These are phyloP conservation scores for Plasmopara muralis DNA, from an alignment of 352 stramenopile species.

Conservation along the genomic window DNA sequence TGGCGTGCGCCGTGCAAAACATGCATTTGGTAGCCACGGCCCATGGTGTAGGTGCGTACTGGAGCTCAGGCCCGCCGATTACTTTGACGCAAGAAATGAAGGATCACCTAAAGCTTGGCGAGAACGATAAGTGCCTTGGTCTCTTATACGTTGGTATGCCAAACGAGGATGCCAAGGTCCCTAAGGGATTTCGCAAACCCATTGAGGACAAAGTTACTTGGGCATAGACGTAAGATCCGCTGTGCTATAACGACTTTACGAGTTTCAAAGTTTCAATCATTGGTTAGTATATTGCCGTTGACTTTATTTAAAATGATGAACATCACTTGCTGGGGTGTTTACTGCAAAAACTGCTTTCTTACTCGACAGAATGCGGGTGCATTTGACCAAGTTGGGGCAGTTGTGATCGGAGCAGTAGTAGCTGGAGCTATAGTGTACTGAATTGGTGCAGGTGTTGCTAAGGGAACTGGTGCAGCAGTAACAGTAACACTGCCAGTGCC, in stretches of 20 bases:
- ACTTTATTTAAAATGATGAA: no score
- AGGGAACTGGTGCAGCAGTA: constrained; percentile 1
- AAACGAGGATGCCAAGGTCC: constrained; percentile 37
- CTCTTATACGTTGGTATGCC: constrained; percentile 80
- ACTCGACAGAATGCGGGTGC: constrained; percentile 5
- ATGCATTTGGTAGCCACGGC: constrained; percentile 70
- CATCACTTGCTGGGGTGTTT: neutral
- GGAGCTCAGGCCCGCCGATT: constrained; percentile 62
- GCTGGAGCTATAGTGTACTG: neutral
- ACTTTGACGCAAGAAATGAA: constrained; percentile 79
- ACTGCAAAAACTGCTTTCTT: constrained; percentile 5
- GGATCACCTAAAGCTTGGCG: constrained; percentile 52
- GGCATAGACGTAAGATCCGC: constrained; percentile 10
- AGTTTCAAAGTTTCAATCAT: neutral
- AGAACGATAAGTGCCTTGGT: constrained; percentile 73
- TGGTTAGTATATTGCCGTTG: no score
- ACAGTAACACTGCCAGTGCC: neutral
- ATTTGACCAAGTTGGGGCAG: constrained; percentile 3
- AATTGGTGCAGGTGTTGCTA: no score
- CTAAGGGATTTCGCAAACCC: constrained; percentile 52
- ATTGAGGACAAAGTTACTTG: constrained; percentile 76
- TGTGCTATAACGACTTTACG: neutral
- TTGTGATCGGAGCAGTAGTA: neutral
- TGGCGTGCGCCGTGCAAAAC: constrained; percentile 79
- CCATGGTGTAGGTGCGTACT: constrained; percentile 74